Base-by-base conservation (phyloP, 805 yeast species). In the Phaffomyces thermotolerans region DNA sequence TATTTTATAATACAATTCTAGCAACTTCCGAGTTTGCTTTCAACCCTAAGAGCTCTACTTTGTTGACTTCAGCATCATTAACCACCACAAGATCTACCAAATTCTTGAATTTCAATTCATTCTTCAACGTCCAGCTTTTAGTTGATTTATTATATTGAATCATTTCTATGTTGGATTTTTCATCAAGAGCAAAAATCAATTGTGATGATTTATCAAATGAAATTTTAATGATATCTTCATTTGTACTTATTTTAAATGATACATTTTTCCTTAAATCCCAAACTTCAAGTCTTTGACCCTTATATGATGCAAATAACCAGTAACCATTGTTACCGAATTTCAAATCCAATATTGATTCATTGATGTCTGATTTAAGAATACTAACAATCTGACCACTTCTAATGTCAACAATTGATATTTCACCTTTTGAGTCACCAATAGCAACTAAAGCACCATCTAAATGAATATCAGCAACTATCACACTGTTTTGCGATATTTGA, bases 321-420 rank as follows among this genome's bases (percentile, higher is more conserved):
- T 77, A 80, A 2, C 91, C 91, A 54, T 83, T 83, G 25, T 67
- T 64, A 3, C 81, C 83, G 61, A 79, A 81, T 35, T 58, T 53
- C 12, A 80, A 44, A n/a, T 63, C 58, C 6, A 32, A 7, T 8
- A 58, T 49, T 9, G 74, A 62, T 1, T 42, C 32, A 1, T 51
- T 45, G 9, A 22, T 38, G 14, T 29, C 40, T 10, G 32, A 18
- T 2, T 29, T 40, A 17, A 65, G 41, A 9, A 55, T 55, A 4
- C 64, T 51, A 7, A 60, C 64, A 13, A 58, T 42, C 15, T 55
- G 53, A 5, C 71, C 68, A 22, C 56, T 55, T 17, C 66, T 57
- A 18, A 71, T 37, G 40, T 66, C 67, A 41, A 58, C 58, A 5
- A 72, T 53, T 4, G 42, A 43, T 1, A 72, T 63, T 8, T 58